A percentile compares a stretch with the other conserved stretches of the same genome.
Evolutionary conservation across 805 yeast genomes (phyloP).

Genomic region (Yarrowia phangngaensis): DNA sequence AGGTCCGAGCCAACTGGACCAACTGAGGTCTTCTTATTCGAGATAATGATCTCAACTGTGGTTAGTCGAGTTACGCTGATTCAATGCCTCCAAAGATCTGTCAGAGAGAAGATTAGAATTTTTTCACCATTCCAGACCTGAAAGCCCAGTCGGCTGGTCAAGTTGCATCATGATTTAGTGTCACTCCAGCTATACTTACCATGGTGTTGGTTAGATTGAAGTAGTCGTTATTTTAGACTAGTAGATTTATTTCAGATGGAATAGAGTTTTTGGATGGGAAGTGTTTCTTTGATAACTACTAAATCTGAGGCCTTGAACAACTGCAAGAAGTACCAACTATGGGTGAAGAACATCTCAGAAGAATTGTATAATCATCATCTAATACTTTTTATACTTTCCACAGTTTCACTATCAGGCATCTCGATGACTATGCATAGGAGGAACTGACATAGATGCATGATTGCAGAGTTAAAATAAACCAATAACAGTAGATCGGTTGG

Average conservation of each 20-base stretch:
- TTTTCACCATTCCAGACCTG: not conserved
- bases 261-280: too few relatives aligned
- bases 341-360: too few relatives aligned
- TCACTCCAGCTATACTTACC: not conserved
- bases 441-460: too few relatives aligned
- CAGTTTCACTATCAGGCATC: too few relatives aligned
- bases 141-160: conserved; percentile 10
- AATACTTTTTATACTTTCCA: too few relatives aligned
- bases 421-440: too few relatives aligned
- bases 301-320: too few relatives aligned
- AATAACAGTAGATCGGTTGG: too few relatives aligned
- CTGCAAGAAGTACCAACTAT: too few relatives aligned
- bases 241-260: not conserved
- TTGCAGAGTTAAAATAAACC: too few relatives aligned
- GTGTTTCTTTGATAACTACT: too few relatives aligned
- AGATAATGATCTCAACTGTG: conserved; percentile 1
- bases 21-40: not conserved
- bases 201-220: not conserved
- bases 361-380: too few relatives aligned
- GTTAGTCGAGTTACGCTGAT: not conserved
- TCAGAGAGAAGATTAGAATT: conserved; percentile 26
- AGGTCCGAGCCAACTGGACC: not conserved
- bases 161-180: not conserved
- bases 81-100: not conserved
- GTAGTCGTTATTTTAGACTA: not conserved